Percentiles rank a stretch among this genome's conserved stretches.
phyloP scores from a whole-genome alignment of 495 filamentous ascomycete genomes.

The Durotheca rogersii region DNA sequence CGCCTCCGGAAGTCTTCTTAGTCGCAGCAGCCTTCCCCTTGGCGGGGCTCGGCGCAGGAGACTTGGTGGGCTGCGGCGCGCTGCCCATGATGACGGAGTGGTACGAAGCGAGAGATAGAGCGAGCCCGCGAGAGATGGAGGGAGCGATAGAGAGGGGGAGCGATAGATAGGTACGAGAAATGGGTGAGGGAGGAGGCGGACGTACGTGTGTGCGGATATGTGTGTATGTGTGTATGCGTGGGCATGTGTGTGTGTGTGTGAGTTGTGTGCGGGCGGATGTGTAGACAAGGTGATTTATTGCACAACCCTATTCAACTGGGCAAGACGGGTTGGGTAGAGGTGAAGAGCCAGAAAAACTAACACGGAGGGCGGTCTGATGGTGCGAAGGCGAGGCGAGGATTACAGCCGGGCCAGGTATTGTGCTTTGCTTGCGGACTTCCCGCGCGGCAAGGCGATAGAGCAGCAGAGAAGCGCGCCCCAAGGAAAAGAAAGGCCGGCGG shows the following conservation, averaged over 20 bases:
- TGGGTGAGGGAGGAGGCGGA: neutral
- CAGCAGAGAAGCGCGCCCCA: no score
- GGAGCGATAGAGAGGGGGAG: neutral
- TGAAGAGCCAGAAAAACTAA: neutral
- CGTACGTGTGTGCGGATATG: neutral
- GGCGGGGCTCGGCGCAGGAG: constrained; percentile 35
- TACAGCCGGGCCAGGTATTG: neutral
- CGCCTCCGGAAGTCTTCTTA: constrained; percentile 28
- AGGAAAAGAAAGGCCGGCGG: neutral
- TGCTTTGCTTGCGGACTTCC: neutral
- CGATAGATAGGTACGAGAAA: constrained; percentile 3
- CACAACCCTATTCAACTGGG: no score
- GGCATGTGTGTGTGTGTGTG: neutral
- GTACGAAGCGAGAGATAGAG: constrained; percentile 5
- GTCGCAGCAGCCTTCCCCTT: constrained; percentile 30
- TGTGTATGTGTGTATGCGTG: neutral
- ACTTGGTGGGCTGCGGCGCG: constrained; percentile 30
- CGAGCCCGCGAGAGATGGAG: neutral
- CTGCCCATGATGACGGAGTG: constrained; percentile 38
- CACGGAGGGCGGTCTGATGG: neutral
- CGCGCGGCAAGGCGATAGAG: no score
- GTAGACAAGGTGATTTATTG: no score
- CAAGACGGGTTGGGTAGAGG: neutral
- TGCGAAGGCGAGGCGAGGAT: neutral
- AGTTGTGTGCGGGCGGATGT: neutral